A percentile compares a stretch with the other conserved stretches of the same genome.
These are phyloP conservation scores for Adansonia madagascariensis DNA, from an alignment of 441 rosid species.

Conservation along the genomic window DNA sequence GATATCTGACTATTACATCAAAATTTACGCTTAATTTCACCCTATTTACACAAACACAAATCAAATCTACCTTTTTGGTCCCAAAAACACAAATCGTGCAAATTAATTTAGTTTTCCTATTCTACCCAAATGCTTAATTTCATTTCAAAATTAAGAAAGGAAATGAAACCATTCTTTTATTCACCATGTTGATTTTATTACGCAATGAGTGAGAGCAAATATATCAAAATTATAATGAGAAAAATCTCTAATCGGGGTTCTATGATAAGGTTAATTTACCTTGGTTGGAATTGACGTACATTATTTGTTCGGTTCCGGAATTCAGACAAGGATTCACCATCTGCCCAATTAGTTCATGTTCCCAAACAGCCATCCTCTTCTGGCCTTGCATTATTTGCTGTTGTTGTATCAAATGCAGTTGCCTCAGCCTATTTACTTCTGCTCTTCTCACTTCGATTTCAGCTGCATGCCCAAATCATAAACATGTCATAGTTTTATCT, in stretches of 20 bases:
- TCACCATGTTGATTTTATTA: no score
- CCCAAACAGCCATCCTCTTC: slow-evolving; percentile 10
- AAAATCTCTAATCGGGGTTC: no score
- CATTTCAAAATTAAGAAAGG: background rate
- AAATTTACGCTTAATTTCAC: no score
- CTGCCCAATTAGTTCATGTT: slow-evolving; percentile 5
- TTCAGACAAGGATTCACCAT: slow-evolving; percentile 2
- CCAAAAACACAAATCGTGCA: no score
- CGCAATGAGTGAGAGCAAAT: background rate
- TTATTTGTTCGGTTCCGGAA: background rate
- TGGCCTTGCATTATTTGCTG: background rate
- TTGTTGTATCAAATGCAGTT: slow-evolving; percentile 9
- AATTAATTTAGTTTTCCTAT: no score
- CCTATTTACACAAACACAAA: no score
- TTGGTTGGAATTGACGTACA: background rate
- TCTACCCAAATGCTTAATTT: no score
- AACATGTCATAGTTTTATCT: background rate
- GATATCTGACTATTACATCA: no score
- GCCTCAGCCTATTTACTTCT: slow-evolving; percentile 33
- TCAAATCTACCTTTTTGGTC: no score
- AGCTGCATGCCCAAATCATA: slow-evolving; percentile 24
- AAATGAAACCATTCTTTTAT: background rate
- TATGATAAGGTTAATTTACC: slow-evolving; percentile 18
- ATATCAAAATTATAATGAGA: background rate
- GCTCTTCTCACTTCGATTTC: slow-evolving; percentile 35